Base-by-base conservation (phyloP, 805 yeast species). In the Tetrapisispora taiwanensis region DNA sequence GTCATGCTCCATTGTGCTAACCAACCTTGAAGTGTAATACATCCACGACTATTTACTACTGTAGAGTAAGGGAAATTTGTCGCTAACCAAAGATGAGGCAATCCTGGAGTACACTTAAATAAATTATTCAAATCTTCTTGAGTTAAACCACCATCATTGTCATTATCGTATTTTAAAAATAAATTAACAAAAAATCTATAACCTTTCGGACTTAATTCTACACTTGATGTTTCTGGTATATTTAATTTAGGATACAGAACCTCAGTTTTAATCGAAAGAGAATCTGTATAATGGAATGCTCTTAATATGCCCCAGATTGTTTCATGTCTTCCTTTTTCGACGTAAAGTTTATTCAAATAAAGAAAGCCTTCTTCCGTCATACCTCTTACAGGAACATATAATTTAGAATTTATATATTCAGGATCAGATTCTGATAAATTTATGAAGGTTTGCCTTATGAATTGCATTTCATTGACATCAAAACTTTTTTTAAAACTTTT, bases 1-100 rank as follows among this genome's bases (percentile, higher is more conserved):
- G 96, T 87, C 84, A 92, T 84, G 53, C 90, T 82, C 99, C 99
- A 92, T 56, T 90, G 97, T 0, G 98, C 98, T 32, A 92, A 66
- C 99, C 99, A 92, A 3, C 99, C 98, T 66, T 94, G 98, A 24
- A 92, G 64, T 0, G 97, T 87, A 4, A 92, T 88, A 58, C 79
- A 75, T 0, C 95, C 97, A 49, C 79, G 81, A 51, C 88, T 96
- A 58, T 88, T 89, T 43, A 95, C 76, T 1, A 90, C 95, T 10
- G 95, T 85, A 1, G 95, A 78, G 22, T 74, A 69, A 0, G 99
- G 99, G 57, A 92, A 92, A 51, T 80, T 80, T 0, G 85, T 74
- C 13, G 84, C 88, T 31, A 72, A 71, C 99, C 99, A 92, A 7
- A 84, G 68, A 45, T 71, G 72, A 0, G 99, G 99, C 1, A 88